These are phyloP conservation scores for Phyllosticta citriasiana DNA, from an alignment of 2,329 filamentous ascomycete genomes.

Conservation along the genomic window DNA sequence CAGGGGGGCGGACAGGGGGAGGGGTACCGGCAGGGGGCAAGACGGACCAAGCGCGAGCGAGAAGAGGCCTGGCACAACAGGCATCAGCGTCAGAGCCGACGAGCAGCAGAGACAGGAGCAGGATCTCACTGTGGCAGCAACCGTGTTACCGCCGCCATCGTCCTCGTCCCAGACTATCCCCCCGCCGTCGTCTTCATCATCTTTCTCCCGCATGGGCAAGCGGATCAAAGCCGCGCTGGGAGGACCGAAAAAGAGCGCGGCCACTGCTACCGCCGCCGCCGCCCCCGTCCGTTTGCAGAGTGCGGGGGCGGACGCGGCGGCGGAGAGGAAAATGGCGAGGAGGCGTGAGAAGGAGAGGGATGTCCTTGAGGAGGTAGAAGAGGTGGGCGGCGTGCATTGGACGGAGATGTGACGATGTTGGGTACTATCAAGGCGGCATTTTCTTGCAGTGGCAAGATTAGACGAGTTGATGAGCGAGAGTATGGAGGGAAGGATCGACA, in stretches of 20 bases:
- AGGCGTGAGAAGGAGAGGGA: neutral
- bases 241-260: neutral
- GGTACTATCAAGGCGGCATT: neutral
- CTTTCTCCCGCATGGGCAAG: constrained; percentile 1
- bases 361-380: neutral
- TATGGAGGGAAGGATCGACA: too few species aligned
- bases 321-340: neutral
- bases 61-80: too few species aligned
- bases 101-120: neutral
- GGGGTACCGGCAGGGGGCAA: neutral
- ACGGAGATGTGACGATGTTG: constrained; percentile 4
- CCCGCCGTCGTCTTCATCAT: neutral
- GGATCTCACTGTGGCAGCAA: too few species aligned
- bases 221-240: constrained; percentile 5
- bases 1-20: neutral
- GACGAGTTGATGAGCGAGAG: too few species aligned
- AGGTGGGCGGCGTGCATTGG: constrained; percentile 10
- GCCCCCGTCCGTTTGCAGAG: neutral
- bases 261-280: neutral
- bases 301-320: neutral
- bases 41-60: neutral
- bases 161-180: neutral
- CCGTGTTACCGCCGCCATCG: neutral
- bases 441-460: too few species aligned
- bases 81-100: too few species aligned